Percentiles rank a stretch among this genome's conserved stretches.
phyloP scores from a whole-genome alignment of 169 alveolate genomes.

The Plasmodium gaboni region DNA sequence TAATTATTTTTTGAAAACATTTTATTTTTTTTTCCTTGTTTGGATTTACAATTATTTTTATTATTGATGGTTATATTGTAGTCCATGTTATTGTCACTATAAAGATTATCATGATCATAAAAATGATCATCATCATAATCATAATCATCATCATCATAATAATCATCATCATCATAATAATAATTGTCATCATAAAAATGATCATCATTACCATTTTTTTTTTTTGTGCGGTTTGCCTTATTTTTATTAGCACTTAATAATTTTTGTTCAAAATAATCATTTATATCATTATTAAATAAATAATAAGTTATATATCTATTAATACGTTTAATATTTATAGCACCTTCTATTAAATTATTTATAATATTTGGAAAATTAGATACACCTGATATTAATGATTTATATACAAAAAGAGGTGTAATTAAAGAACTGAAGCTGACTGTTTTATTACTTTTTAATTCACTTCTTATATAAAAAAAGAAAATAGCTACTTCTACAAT shows the following conservation, averaged over 20 bases:
- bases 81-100: too few species aligned
- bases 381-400: conserved; percentile 45
- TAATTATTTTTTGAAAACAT: too few species aligned
- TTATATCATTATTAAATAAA: conserved; percentile 35
- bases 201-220: background rate
- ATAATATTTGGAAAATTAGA: conserved; percentile 34
- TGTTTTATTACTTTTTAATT: conserved; percentile 28
- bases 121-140: too few species aligned
- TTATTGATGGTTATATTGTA: too few species aligned
- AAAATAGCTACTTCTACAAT: conserved; percentile 50
- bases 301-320: conserved; percentile 38
- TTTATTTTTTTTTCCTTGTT: too few species aligned
- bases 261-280: conserved; percentile 24
- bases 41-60: too few species aligned
- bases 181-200: too few species aligned
- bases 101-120: too few species aligned
- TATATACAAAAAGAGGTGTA: conserved; percentile 61
- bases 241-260: background rate
- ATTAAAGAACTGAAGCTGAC: conserved; percentile 33
- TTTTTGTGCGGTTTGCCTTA: background rate
- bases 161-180: too few species aligned
- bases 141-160: too few species aligned
- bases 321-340: conserved; percentile 27
- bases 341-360: conserved; percentile 52
- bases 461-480: conserved; percentile 29